Base-by-base conservation (phyloP, 2,329 filamentous ascomycete genomes). In the Coleophoma eucalyptorum region DNA sequence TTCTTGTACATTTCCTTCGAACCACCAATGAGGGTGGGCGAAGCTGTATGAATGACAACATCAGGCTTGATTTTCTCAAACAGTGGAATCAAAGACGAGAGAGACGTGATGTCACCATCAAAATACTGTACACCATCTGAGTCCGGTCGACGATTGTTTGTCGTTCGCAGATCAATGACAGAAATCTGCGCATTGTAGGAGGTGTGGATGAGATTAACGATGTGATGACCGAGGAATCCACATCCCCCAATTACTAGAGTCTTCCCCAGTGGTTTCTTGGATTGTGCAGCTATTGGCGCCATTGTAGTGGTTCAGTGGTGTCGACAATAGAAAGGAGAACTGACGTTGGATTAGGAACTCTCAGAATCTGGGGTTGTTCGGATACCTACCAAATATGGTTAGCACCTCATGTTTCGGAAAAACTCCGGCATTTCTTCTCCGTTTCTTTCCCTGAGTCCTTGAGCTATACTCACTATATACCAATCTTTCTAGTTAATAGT, bases 21-120 rank as follows among this genome's bases (percentile, higher is more conserved):
- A 63, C 79, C 69, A 63, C 73, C 70, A 67, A 75, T 63, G 63
- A 68, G 69, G 70, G 79, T 72, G 37, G 89, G 89, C 33, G 86
- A 89, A 18, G 93, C 94, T 2, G 92, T 96, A 71, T 99, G 93
- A 63, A 97, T 86, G 47, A 99, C 90, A 13, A 95, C 81, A 65
- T 91, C 84, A 18, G 93, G 92, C 61, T 79, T 80, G 49, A 84
- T 76, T 56, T 82, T 74, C 32, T 77, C 69, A 61, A 97, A 84
- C 42, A 90, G 72, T 35, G 77, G 73, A 38, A 79, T 67, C 56
- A 94, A 76, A 54, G 76, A 77, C 49, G 76, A 74, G 16, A 72
- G 65, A 55, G 88, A 83, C 49, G 88, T 91, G 66, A 94, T 90
- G 69, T 93, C 88, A 66, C 83, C 87, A 60, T 90, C 84, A 67